Conservation (phyloP, 352 stramenopile genomes). For the Pythium rishiriense region DNA sequence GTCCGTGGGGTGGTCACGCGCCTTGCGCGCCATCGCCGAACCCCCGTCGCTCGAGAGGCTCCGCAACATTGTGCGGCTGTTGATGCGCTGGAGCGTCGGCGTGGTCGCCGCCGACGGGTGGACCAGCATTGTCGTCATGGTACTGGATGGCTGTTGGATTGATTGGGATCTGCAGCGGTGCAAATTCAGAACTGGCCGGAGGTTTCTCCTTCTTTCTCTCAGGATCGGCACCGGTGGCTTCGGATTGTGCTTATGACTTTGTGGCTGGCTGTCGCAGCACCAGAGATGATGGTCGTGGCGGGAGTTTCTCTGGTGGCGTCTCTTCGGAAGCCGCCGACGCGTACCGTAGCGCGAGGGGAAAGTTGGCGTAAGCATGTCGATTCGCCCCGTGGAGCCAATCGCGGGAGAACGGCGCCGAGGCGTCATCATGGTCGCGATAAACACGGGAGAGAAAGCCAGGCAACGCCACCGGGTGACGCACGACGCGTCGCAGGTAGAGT, state of each 20-base stretch:
- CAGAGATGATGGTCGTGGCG: not conserved
- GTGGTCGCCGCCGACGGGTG: not conserved
- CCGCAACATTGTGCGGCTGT: conserved; percentile 24
- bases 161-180: conserved; percentile 1
- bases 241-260: not conserved
- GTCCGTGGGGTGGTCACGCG: not conserved
- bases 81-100: conserved; percentile 24
- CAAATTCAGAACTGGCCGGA: conserved; percentile 12
- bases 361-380: conserved; percentile 1
- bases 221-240: not conserved
- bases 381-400: not conserved
- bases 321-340: not conserved
- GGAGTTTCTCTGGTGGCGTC: not conserved
- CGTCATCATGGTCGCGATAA: not conserved
- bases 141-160: conserved; percentile 1
- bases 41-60: conserved; percentile 29
- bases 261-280: not conserved
- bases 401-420: not conserved
- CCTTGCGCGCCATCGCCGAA: conserved; percentile 16
- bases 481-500: conserved; percentile 13
- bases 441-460: not conserved
- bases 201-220: not conserved
- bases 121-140: conserved; percentile 14
- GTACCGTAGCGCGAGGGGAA: not conserved
- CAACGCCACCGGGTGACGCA: not conserved